These are phyloP conservation scores for Podospora pseudopauciseta DNA, from an alignment of 495 filamentous ascomycete genomes.

Conservation along the genomic window DNA sequence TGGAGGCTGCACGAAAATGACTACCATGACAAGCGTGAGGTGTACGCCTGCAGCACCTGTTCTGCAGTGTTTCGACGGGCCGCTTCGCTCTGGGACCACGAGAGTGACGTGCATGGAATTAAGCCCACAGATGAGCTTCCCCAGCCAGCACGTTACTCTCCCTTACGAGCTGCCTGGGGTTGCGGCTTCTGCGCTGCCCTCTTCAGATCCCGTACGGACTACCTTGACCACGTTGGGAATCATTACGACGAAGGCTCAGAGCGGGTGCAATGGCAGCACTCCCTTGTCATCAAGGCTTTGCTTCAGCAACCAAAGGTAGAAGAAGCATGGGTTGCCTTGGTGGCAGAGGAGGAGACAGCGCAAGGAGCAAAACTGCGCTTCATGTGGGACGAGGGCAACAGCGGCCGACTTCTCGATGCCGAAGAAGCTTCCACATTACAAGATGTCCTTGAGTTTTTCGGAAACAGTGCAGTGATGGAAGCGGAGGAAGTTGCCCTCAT, in stretches of 20 bases:
- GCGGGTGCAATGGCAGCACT: constrained; percentile 24
- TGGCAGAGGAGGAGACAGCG: constrained; percentile 16
- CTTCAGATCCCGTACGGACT: constrained; percentile 16
- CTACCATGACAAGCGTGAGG: constrained; percentile 17
- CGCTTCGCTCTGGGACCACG: constrained; percentile 12
- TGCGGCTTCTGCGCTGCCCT: constrained; percentile 28
- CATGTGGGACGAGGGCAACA: constrained; percentile 19
- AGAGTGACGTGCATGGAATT: constrained; percentile 12
- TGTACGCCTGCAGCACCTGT: constrained; percentile 19
- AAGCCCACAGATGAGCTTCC: not conserved
- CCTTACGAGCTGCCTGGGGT: constrained; percentile 23
- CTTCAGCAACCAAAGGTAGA: constrained; percentile 22
- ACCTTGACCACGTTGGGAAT: constrained; percentile 23
- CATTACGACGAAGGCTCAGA: constrained; percentile 27
- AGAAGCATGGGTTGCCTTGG: constrained; percentile 20
- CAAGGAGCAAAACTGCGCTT: constrained; percentile 17
- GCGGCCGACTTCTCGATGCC: constrained; percentile 10
- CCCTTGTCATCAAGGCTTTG: constrained; percentile 25
- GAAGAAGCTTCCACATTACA: constrained; percentile 6
- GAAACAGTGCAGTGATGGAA: not conserved
- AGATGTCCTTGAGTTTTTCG: constrained; percentile 25
- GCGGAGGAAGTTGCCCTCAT: constrained; percentile 7
- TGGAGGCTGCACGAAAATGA: constrained; percentile 27
- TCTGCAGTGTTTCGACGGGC: constrained; percentile 4
- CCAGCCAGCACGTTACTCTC: not conserved